These are phyloP conservation scores for Candida sanyaensis DNA, from an alignment of 1,139 yeast species.

Conservation along the genomic window DNA sequence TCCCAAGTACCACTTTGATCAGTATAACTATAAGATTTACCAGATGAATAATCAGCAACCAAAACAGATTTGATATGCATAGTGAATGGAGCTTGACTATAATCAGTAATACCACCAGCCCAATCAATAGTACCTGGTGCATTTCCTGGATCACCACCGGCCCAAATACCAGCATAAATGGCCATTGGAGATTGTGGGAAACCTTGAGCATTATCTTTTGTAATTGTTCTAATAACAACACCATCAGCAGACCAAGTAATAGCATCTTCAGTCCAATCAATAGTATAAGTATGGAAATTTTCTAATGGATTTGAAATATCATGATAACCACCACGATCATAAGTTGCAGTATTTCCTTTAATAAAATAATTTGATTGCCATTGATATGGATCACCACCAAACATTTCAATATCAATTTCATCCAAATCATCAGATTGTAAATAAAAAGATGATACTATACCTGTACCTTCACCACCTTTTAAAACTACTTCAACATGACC, in stretches of 20 bases:
- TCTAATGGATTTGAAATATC: conserved; percentile 49
- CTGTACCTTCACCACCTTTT: conserved; percentile 73
- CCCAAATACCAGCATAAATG: conserved; percentile 71
- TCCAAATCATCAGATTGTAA: conserved; percentile 85
- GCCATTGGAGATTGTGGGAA: conserved; percentile 83
- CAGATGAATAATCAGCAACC: conserved; percentile 81
- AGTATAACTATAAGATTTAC: conserved; percentile 63
- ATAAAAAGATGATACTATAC: conserved; percentile 77
- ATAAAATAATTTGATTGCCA: conserved; percentile 83
- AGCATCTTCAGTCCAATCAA: conserved; percentile 74
- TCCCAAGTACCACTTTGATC: conserved; percentile 69
- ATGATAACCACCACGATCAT: conserved; percentile 78
- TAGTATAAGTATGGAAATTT: conserved; percentile 70
- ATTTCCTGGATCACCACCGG: conserved; percentile 75
- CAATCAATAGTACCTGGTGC: conserved; percentile 73
- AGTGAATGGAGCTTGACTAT: conserved; percentile 62
- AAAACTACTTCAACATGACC: conserved; percentile 76
- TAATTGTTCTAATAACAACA: conserved; percentile 54
- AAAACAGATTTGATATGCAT: conserved; percentile 64
- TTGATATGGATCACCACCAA: conserved; percentile 72
- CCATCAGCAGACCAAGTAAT: conserved; percentile 69
- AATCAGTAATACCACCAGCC: conserved; percentile 84
- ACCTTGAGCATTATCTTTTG: conserved; percentile 56
- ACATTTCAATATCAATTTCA: conserved; percentile 84
- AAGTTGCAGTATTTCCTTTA: conserved; percentile 75